A percentile compares a stretch with the other conserved stretches of the same genome.
Conservation (phyloP, 2,329 filamentous ascomycete species). For the Colletotrichum euphorbiae region DNA sequence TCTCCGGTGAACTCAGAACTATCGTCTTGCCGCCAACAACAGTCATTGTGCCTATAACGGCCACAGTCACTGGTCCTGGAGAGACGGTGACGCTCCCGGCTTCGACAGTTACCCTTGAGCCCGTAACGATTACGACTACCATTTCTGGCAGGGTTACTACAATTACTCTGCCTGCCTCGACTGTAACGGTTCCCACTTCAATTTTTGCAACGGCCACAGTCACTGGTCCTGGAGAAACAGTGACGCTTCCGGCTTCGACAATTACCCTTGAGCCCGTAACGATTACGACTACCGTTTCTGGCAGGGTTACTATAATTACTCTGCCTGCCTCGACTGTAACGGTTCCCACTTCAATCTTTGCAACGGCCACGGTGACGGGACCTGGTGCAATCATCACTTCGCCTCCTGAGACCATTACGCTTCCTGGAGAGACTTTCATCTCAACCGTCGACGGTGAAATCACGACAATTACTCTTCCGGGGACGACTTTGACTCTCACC, state of each 20-base stretch:
- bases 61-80: not conserved
- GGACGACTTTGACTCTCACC: conserved; percentile 28
- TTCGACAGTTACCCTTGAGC: not conserved
- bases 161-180: conserved; percentile 19
- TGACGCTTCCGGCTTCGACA: not conserved
- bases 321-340: conserved; percentile 36
- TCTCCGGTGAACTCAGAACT: conserved; percentile 4
- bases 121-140: conserved; percentile 43
- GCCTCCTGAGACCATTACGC: conserved; percentile 36
- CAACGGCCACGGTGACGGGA: conserved; percentile 46
- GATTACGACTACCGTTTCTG: conserved; percentile 45
- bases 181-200: conserved; percentile 41
- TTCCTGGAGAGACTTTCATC: conserved; percentile 45
- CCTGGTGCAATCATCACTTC: conserved; percentile 47
- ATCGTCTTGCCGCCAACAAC: not conserved
- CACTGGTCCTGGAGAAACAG: not conserved
- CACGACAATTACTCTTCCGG: conserved; percentile 31
- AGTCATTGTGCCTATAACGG: not conserved
- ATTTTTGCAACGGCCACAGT: conserved; percentile 19
- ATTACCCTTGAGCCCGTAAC: not conserved
- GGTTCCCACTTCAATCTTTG: conserved; percentile 38
- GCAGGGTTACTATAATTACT: conserved; percentile 24
- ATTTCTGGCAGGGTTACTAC: conserved; percentile 39
- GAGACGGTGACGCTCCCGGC: conserved; percentile 3
- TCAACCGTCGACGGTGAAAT: conserved; percentile 44